Conservation (phyloP, 2,329 filamentous ascomycete species). For the Paecilomyces variotii region DNA sequence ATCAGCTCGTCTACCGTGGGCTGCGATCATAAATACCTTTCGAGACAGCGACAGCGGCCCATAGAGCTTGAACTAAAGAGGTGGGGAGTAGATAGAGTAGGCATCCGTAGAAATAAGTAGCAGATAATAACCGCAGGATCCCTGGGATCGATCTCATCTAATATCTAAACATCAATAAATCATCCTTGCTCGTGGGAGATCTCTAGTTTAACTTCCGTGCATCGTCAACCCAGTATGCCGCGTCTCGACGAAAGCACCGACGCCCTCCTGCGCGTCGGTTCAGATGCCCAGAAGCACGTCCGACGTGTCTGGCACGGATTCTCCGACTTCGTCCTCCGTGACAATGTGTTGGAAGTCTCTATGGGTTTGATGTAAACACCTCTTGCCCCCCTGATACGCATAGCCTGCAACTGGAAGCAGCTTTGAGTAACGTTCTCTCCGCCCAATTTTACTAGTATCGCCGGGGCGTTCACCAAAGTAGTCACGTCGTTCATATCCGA, state of each 20-base stretch:
- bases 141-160: neutral
- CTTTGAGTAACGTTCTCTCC: constrained; percentile 1
- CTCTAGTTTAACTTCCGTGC: neutral
- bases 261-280: constrained; percentile 27
- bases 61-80: neutral
- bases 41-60: neutral
- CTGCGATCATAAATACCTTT: neutral
- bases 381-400: neutral
- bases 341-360: constrained; percentile 68
- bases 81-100: neutral
- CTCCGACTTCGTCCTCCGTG: constrained; percentile 63
- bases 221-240: constrained; percentile 13
- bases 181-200: neutral
- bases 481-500: constrained; percentile 66
- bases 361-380: constrained; percentile 59
- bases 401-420: constrained; percentile 10
- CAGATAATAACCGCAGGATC: neutral
- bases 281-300: constrained; percentile 37
- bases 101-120: neutral
- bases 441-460: constrained; percentile 44
- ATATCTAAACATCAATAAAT: neutral
- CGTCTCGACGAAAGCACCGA: constrained; percentile 22
- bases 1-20: neutral
- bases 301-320: constrained; percentile 55
- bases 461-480: constrained; percentile 61